Base-by-base conservation (phyloP, 768 basidiomycete genomes). In the Russula dissimulans region DNA sequence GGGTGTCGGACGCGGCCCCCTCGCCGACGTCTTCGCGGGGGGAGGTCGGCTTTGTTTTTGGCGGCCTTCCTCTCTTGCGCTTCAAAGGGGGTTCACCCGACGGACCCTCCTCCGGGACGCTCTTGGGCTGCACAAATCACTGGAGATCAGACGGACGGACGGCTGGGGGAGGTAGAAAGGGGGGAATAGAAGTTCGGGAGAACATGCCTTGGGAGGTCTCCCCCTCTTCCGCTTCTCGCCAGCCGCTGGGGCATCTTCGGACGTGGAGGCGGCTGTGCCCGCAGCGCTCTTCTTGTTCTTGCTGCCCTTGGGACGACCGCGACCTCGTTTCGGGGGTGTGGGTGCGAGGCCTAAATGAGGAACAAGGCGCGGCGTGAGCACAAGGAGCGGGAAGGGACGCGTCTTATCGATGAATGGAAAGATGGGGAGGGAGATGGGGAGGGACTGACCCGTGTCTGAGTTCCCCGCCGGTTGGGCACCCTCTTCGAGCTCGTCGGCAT, bases 251-350 rank as follows among this genome's bases (percentile, higher is more conserved):
- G 57, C 65, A 48, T 66, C 66, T 49, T 60, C 65, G 17, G 73
- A 64, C 15, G 72, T 42, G 12, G 70, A 68, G 1, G 69, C 66
- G 34, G 71, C 65, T 14, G 70, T 61, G 57, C 72, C 65, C 61
- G 69, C 74, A 70, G 71, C 68, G 65, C 70, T 71, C 69, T 79
- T 81, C 77, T 82, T 83, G 74, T 83, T 83, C 76, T 89, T 94
- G 73, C 88, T 90, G 67, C 92, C 92, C 72, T 86, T 91, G 62
- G 93, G 93, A 65, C 93, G 84, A 56, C 93, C 93, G 49, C 93
- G 81, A 69, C 89, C 84, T 68, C 92, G 85, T 77, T 91, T 94
- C 62, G 70, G 67, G 44, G 81, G 77, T 47, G 73, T 54, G 60
- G 73, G 68, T 41, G 64, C 66, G 55, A 70, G 62, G 75, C 70